These are phyloP conservation scores for Coffea canephora DNA, from an alignment of 257 asterid species.

Conservation along the genomic window DNA sequence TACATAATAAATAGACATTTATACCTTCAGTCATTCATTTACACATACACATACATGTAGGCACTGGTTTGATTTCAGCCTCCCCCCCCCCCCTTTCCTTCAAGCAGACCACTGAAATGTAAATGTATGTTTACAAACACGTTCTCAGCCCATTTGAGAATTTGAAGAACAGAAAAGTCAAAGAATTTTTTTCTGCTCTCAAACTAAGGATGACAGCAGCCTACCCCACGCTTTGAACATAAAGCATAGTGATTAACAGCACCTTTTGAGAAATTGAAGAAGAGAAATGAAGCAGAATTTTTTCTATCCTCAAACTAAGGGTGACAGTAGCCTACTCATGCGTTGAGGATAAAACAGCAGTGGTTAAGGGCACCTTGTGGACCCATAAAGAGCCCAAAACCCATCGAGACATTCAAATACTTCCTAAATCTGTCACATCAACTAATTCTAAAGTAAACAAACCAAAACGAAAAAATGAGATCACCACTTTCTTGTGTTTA, in stretches of 20 bases:
- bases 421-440: background rate
- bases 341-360: background rate
- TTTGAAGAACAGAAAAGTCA: background rate
- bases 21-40: too few species aligned
- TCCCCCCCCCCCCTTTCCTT: too few species aligned
- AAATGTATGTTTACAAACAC: background rate
- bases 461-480: background rate
- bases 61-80: background rate
- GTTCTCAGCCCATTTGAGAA: background rate
- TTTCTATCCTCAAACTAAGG: background rate
- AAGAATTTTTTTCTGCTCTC: background rate
- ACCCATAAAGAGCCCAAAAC: background rate
- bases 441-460: too few species aligned
- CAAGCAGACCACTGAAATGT: background rate
- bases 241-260: background rate
- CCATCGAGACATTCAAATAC: background rate
- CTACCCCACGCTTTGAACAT: background rate
- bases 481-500: background rate
- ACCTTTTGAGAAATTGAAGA: background rate
- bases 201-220: background rate
- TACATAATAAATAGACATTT: background rate
- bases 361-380: background rate
- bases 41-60: too few species aligned
- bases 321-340: background rate
- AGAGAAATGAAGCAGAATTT: background rate